Base-by-base conservation (phyloP, 495 filamentous ascomycete genomes). In the Elaphomyces granulatus region DNA sequence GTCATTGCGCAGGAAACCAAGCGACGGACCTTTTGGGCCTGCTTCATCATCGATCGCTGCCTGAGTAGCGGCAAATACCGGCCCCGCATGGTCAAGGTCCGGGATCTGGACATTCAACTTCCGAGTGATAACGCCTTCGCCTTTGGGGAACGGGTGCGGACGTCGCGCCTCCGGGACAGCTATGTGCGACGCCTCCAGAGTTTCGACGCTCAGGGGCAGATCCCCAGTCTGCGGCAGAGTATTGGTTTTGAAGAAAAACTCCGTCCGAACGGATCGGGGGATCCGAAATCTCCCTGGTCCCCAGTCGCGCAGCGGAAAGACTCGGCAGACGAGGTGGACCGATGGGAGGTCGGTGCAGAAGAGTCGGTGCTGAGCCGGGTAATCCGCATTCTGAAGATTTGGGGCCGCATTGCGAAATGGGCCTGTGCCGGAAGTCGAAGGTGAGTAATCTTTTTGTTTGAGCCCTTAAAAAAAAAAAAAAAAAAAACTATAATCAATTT, bases 11-110 rank as follows among this genome's bases (percentile, higher is more conserved):
- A 79, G 48, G 85, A 93, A 57, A 74, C 85, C 12, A 71, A 75
- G 49, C 73, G 85, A 23, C 77, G 85, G 18, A 88, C 84, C 3
- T 85, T 88, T 54, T 94, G 83, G 70, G 83, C 83, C 40, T 84
- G 82, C 45, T 82, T 87, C 47, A 76, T 88, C 38, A 69, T 92
- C 44, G 85, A 94, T 52, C 72, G 83, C 10, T 80, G 81, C 51
- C 58, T 90, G 21, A 76, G 78, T 38, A 83, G 78, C 48, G 83
- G 83, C 17, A 80, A 82, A 48, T 77, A 78, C 43, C 70, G 83
- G 6, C 75, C 78, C 1, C 72, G 75, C 12, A 81, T 81, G 61
- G 72, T 86, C 40, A 66, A 67, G 15, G 66, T 74, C 14, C 71
- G 77, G 34, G 79, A 85, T 37, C 61, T 87, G 20, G 70, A 46